Conservation (phyloP, 805 yeast species). For the Candida tallmaniae region DNA sequence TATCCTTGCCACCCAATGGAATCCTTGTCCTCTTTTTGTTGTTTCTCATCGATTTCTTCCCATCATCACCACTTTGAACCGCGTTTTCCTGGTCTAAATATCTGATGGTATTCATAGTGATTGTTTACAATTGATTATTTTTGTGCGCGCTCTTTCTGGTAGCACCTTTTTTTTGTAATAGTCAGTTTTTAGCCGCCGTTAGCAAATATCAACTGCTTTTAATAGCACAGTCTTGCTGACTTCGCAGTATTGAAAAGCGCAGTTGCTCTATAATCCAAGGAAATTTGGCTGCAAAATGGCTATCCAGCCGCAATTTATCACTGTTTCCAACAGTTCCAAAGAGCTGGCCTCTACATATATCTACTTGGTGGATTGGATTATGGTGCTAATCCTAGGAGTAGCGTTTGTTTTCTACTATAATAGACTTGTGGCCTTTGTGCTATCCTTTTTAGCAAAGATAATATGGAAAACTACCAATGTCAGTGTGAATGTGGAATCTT, state of each 20-base stretch:
- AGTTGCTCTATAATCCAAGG: too few relatives aligned
- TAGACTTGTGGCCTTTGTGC: slow-evolving; percentile 57
- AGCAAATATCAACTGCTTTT: too few relatives aligned
- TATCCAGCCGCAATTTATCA: slow-evolving; percentile 21
- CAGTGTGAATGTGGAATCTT: slow-evolving; percentile 62
- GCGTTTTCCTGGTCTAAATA: slow-evolving; percentile 6
- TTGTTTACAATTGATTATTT: not conserved
- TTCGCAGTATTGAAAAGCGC: too few relatives aligned
- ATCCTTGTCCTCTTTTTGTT: slow-evolving; percentile 15
- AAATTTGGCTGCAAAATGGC: slow-evolving; percentile 24
- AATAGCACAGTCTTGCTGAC: too few relatives aligned
- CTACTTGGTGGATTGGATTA: slow-evolving; percentile 78
- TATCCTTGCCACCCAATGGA: slow-evolving; percentile 40
- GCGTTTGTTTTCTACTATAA: slow-evolving; percentile 73
- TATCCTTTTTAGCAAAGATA: slow-evolving; percentile 50
- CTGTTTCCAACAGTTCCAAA: slow-evolving; percentile 19
- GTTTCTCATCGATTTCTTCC: not conserved
- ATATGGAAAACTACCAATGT: slow-evolving; percentile 63
- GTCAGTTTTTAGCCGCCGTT: too few relatives aligned
- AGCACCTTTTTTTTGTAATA: not conserved
- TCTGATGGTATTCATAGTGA: slow-evolving; percentile 2
- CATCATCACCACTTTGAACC: not conserved
- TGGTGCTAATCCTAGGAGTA: slow-evolving; percentile 57
- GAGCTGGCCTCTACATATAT: slow-evolving; percentile 46
- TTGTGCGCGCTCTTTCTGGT: not conserved